phyloP scores from a whole-genome alignment of 129 eudicot genomes.

The Arctium lappa region DNA sequence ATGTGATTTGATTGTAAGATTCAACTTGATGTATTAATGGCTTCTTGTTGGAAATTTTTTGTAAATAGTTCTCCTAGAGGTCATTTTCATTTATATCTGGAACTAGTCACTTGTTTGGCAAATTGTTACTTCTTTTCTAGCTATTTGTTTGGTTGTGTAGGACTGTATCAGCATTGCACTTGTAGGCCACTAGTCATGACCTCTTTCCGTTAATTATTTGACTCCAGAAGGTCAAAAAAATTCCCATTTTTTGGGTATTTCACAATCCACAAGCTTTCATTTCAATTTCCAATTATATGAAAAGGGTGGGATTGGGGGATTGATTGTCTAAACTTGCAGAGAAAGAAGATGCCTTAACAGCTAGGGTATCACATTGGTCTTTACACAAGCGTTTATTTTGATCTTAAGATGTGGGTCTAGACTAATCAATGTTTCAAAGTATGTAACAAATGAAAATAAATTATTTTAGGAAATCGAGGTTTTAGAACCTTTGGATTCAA shows the following conservation, averaged over 20 bases:
- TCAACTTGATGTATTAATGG: background rate
- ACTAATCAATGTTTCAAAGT: background rate
- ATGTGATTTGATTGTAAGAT: background rate
- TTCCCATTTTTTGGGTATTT: background rate
- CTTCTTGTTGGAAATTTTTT: background rate
- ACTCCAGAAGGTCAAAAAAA: background rate
- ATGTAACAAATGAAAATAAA: background rate
- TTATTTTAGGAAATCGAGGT: background rate
- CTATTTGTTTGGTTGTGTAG: background rate
- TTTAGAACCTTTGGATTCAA: background rate
- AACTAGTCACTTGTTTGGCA: background rate
- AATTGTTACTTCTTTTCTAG: background rate
- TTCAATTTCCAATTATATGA: background rate
- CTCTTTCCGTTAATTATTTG: background rate
- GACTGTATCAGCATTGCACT: too few species aligned
- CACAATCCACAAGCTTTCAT: background rate
- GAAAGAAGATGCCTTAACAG: background rate
- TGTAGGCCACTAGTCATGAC: background rate
- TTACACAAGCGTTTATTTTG: background rate
- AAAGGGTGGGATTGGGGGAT: background rate
- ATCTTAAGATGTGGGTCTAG: background rate
- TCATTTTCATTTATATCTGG: background rate
- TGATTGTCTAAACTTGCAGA: background rate
- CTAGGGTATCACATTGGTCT: background rate
- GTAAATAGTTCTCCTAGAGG: background rate